Evolutionary conservation across 495 filamentous ascomycete genomes (phyloP).

Genomic region (Neurospora sublineolata): DNA sequence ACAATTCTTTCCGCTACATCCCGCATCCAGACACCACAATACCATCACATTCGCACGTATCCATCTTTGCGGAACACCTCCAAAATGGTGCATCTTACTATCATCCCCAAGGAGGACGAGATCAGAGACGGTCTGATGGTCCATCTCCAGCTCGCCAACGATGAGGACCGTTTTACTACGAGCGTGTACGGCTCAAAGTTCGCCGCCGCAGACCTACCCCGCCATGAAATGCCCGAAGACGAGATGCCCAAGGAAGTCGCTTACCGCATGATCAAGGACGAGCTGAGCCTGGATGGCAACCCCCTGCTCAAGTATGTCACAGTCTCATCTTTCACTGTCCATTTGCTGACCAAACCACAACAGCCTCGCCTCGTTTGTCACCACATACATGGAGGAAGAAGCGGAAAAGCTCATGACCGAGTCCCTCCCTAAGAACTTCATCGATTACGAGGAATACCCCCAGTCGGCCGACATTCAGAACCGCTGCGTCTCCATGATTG

Average conservation of each 20-base stretch:
- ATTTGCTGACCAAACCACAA: slow-evolving; percentile 6
- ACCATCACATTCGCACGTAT: background rate
- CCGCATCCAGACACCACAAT: background rate
- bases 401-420: slow-evolving; percentile 86
- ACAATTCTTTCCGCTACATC: background rate
- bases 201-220: slow-evolving; percentile 65
- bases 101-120: slow-evolving; percentile 41
- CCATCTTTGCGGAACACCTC: background rate
- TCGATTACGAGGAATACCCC: slow-evolving; percentile 87
- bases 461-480: slow-evolving; percentile 84
- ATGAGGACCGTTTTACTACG: slow-evolving; percentile 52
- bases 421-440: slow-evolving; percentile 83
- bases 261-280: slow-evolving; percentile 91
- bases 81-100: slow-evolving; percentile 59
- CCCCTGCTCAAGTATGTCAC: slow-evolving; percentile 66
- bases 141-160: slow-evolving; percentile 34
- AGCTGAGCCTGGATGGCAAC: slow-evolving; percentile 80
- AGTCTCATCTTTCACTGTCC: background rate
- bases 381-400: slow-evolving; percentile 87
- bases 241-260: slow-evolving; percentile 87
- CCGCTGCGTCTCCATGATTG: slow-evolving; percentile 88
- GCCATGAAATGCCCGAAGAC: slow-evolving; percentile 75
- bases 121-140: slow-evolving; percentile 31
- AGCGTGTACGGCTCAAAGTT: slow-evolving; percentile 80
- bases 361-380: slow-evolving; percentile 70